These are phyloP conservation scores for Agrocybe praecox DNA, from an alignment of 768 basidiomycete species.

Conservation along the genomic window DNA sequence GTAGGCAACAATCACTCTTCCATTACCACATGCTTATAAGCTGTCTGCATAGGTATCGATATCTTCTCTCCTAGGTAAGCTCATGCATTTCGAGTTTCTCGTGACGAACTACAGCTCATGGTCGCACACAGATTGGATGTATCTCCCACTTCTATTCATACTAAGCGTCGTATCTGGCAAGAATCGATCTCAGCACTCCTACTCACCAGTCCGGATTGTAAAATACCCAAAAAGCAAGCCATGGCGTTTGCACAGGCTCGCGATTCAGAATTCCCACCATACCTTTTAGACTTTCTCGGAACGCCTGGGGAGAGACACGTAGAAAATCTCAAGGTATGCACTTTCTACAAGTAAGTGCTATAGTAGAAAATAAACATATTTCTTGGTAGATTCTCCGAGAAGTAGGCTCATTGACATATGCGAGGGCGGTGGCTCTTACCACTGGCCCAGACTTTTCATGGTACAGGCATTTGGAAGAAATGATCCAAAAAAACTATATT, in stretches of 20 bases:
- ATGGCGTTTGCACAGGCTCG: constrained; percentile 63
- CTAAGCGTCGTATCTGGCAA: constrained; percentile 77
- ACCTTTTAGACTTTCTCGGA: constrained; percentile 64
- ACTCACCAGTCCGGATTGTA: constrained; percentile 58
- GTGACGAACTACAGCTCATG: neutral
- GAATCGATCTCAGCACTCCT: constrained; percentile 71
- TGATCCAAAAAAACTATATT: constrained; percentile 57
- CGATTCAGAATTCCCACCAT: constrained; percentile 66
- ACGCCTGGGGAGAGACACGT: constrained; percentile 71
- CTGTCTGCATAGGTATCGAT: constrained; percentile 58
- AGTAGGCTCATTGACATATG: constrained; percentile 59
- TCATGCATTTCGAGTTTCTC: constrained; percentile 1
- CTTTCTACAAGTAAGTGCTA: neutral
- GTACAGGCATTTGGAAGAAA: constrained; percentile 47
- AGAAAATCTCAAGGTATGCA: constrained; percentile 72
- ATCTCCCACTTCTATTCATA: constrained; percentile 58
- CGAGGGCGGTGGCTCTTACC: constrained; percentile 47
- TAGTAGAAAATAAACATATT: neutral
- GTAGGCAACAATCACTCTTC: constrained; percentile 37
- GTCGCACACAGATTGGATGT: constrained; percentile 51
- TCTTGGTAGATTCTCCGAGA: constrained; percentile 67
- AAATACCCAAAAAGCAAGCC: constrained; percentile 57
- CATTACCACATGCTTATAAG: neutral
- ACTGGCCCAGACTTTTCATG: constrained; percentile 50
- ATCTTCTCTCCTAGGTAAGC: constrained; percentile 77